These are phyloP conservation scores for Mycosarcoma maydis DNA, from an alignment of 1,284 basidiomycete genomes.

Conservation along the genomic window DNA sequence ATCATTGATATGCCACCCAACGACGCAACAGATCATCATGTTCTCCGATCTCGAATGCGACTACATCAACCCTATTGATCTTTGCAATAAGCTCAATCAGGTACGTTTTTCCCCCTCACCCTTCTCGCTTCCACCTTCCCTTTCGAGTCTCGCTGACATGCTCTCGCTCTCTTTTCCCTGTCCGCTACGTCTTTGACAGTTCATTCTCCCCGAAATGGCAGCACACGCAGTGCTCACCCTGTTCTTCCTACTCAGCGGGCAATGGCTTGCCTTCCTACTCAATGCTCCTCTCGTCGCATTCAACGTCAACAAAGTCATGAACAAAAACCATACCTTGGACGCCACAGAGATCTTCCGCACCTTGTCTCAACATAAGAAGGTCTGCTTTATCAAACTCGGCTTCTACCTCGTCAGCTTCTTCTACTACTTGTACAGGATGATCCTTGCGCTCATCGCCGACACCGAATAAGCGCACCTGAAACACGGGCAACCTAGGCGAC, in stretches of 20 bases:
- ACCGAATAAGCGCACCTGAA: slow-evolving; percentile 48
- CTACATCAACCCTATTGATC: slow-evolving; percentile 99
- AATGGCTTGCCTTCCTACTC: slow-evolving; percentile 92
- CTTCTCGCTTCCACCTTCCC: neutral
- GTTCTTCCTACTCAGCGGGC: slow-evolving; percentile 76
- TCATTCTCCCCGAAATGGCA: slow-evolving; percentile 94
- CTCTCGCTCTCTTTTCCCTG: no score
- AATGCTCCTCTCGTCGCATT: slow-evolving; percentile 89
- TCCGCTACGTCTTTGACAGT: no score
- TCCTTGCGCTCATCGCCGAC: slow-evolving; percentile 53
- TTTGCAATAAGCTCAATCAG: slow-evolving; percentile 99
- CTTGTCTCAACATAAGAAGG: slow-evolving; percentile 91
- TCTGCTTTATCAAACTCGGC: slow-evolving; percentile 72
- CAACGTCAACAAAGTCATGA: slow-evolving; percentile 96
- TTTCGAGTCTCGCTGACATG: no score
- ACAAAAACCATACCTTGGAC: slow-evolving; percentile 97
- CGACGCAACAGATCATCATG: slow-evolving; percentile 93
- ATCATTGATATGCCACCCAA: no score
- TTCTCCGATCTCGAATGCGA: slow-evolving; percentile 73
- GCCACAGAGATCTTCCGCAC: slow-evolving; percentile 99
- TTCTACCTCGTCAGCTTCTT: slow-evolving; percentile 66
- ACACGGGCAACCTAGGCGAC: neutral
- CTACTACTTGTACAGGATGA: slow-evolving; percentile 66
- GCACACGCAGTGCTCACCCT: slow-evolving; percentile 84
- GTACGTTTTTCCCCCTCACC: slow-evolving; percentile 70